phyloP scores from a whole-genome alignment of 169 alveolate genomes.

The Plasmodium reichenowi region DNA sequence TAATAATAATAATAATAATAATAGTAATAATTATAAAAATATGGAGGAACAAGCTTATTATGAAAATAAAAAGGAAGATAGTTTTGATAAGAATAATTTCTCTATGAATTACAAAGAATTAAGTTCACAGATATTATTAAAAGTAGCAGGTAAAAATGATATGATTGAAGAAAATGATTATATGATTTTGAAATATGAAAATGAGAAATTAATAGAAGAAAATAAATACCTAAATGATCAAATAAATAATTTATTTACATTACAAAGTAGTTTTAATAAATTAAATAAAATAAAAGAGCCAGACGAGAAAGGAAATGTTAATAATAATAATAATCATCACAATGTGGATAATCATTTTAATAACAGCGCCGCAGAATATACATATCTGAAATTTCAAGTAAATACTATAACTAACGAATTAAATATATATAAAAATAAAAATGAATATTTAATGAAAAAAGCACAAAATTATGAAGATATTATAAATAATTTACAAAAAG shows the following conservation, averaged over 20 bases:
- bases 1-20: background rate
- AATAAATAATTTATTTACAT: conserved; percentile 19
- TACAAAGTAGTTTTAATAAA: conserved; percentile 33
- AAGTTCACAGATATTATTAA: conserved; percentile 19
- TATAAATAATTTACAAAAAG: conserved; percentile 53
- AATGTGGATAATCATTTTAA: background rate
- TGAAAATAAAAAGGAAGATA: background rate
- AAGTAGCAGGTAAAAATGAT: conserved; percentile 9
- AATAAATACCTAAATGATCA: conserved; percentile 59
- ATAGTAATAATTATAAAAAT: background rate
- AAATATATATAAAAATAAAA: conserved; percentile 53
- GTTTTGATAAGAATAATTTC: background rate
- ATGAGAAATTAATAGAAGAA: conserved; percentile 63
- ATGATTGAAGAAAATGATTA: conserved; percentile 24
- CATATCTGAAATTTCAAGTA: conserved; percentile 44
- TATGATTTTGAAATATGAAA: conserved; percentile 40
- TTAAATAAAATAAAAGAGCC: conserved; percentile 17
- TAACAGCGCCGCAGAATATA: conserved; percentile 51
- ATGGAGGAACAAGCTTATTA: too few species aligned
- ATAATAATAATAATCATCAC: background rate
- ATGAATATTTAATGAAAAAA: conserved; percentile 59
- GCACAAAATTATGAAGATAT: conserved; percentile 66
- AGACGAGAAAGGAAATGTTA: conserved; percentile 6
- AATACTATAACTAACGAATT: conserved; percentile 45
- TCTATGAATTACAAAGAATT: conserved; percentile 39